A percentile compares a stretch with the other conserved stretches of the same genome.
phyloP scores from a whole-genome alignment of 2,329 filamentous ascomycete species.

The Calonectria pseudoturangicola region DNA sequence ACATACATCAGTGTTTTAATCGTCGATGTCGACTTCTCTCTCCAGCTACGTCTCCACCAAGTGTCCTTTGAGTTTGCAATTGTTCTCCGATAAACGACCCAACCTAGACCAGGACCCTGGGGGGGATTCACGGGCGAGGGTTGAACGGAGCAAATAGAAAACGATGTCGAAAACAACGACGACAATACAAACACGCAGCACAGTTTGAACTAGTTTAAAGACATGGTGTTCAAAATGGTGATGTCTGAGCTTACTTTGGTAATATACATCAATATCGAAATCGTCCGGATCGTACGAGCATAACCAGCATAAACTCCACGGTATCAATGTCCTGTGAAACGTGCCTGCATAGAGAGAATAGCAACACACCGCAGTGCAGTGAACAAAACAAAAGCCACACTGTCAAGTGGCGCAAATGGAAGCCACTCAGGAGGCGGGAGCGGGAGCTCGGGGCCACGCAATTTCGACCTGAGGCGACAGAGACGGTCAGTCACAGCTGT shows the following conservation, averaged over 20 bases:
- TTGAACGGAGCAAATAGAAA: not conserved
- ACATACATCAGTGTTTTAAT: no score
- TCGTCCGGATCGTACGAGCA: not conserved
- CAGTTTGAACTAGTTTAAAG: no score
- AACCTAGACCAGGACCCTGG: not conserved
- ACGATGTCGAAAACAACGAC: not conserved
- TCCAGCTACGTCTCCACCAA: not conserved
- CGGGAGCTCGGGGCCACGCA: not conserved
- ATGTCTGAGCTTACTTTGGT: not conserved
- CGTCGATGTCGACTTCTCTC: not conserved
- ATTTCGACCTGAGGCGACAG: not conserved
- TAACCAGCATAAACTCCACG: conserved; percentile 3
- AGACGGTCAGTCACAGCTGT: not conserved
- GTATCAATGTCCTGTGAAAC: conserved; percentile 11
- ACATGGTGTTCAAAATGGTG: no score
- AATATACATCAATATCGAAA: conserved; percentile 5
- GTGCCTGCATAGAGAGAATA: not conserved
- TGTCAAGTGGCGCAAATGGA: not conserved
- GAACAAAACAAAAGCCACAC: not conserved
- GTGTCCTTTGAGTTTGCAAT: not conserved
- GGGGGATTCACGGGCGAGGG: not conserved
- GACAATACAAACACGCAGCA: no score
- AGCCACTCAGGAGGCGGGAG: not conserved
- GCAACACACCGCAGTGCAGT: not conserved
- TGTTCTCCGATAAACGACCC: conserved; percentile 4